Evolutionary conservation across 163 green algal species (phyloP), one percentile per base, ranked within the genome.

Genomic region (Coccomyxa subellipsoidea): DNA sequence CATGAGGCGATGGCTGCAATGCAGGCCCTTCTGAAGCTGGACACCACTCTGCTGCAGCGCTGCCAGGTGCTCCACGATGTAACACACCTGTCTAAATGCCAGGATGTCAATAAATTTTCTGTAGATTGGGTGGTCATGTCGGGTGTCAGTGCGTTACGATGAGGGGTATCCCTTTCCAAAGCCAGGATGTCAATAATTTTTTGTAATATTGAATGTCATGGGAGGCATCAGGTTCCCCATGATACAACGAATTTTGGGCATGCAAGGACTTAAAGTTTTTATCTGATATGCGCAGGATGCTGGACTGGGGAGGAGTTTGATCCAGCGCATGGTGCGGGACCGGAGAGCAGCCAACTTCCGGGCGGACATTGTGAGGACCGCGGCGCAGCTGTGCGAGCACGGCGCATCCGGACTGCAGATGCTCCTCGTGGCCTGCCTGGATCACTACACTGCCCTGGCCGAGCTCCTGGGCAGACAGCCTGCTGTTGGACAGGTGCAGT

Each of bases 21-120:
- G 77, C 47, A 85, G 54, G 69, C 54, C 0, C 54, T 88, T 77
- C 78, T 77, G 27, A 77, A 69, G 7, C 78, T 89, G 12, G 29
- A 38, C 37, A 78, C 35, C 69, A 31, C 71, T 35, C 18, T 75
- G 31, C 77, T 81, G 77, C 47, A 75, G 47, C 77, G 53, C 32
- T 72, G 47, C 47, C 32, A 81, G 77, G 77, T 76, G 35, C 35
- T 54, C 29, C 15, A 54, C 4, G 29, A 8, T 73, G 31, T 66
- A 66, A 29, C 18, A 18, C 47, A 66, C 12, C 12, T 18, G 18
- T 66, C 47, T 18, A 66, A 12, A 66, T 66, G 47, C 47, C 47
- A 66, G 47, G 47, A 18, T 18, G 18, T n/a, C n/a, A n/a, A n/a
- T n/a, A n/a, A n/a, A n/a, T n/a, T n/a, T n/a, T n/a, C n/a, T n/a